phyloP scores from a whole-genome alignment of 768 basidiomycete species.

The Tulasnella sp. region DNA sequence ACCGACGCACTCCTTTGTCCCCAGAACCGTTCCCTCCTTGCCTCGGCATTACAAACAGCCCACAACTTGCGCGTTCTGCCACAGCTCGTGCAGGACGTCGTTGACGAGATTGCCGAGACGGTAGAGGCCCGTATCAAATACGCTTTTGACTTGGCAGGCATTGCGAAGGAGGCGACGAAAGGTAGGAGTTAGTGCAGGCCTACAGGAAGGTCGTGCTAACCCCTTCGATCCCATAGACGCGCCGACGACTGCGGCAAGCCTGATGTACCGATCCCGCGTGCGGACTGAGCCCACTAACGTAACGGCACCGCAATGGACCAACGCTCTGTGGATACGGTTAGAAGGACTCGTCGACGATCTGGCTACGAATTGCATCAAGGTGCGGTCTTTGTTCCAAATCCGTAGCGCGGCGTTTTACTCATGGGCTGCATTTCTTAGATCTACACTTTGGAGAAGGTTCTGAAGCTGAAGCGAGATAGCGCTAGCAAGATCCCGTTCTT shows the following conservation, averaged over 20 bases:
- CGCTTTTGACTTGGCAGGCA: slow-evolving; percentile 83
- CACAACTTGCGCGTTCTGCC: slow-evolving; percentile 89
- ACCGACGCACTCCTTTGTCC: not conserved
- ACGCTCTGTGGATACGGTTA: slow-evolving; percentile 78
- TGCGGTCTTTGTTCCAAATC: slow-evolving; percentile 39
- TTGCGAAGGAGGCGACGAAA: slow-evolving; percentile 81
- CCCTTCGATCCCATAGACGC: slow-evolving; percentile 38
- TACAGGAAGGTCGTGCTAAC: not conserved
- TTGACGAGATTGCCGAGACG: slow-evolving; percentile 77
- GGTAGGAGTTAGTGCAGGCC: slow-evolving; percentile 51
- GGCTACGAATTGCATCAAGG: slow-evolving; percentile 90
- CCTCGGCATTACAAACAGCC: slow-evolving; percentile 93
- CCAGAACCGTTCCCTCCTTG: slow-evolving; percentile 88
- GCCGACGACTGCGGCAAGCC: slow-evolving; percentile 43
- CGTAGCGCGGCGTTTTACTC: not conserved
- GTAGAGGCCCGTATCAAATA: slow-evolving; percentile 78
- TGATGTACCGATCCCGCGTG: slow-evolving; percentile 81
- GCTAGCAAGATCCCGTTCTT: slow-evolving; percentile 77
- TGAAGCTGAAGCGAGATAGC: slow-evolving; percentile 84
- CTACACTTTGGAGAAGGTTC: slow-evolving; percentile 92
- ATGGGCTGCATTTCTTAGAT: slow-evolving; percentile 55
- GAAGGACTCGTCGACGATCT: slow-evolving; percentile 87
- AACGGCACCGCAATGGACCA: slow-evolving; percentile 84
- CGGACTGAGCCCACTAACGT: slow-evolving; percentile 88
- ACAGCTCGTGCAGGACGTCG: slow-evolving; percentile 74